phyloP scores from a whole-genome alignment of 306 rosid genomes.

The Dryas octopetala region DNA sequence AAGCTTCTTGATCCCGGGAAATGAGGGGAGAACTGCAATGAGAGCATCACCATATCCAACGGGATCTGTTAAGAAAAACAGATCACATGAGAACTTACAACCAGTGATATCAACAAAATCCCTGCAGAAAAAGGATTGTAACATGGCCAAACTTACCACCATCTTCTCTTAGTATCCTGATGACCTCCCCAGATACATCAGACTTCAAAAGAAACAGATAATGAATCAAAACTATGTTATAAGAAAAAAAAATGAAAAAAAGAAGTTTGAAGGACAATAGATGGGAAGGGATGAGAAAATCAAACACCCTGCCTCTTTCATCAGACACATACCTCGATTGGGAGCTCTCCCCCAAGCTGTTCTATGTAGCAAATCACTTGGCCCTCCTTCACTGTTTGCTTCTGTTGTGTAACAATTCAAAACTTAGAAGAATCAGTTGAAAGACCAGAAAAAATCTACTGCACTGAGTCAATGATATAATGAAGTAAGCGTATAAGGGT shows the following conservation, averaged over 20 bases:
- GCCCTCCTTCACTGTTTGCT: constrained; percentile 77
- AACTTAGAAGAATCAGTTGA: background rate
- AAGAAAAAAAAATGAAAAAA: background rate
- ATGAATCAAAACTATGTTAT: background rate
- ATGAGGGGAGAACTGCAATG: constrained; percentile 78
- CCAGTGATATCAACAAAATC: background rate
- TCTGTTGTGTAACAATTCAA: constrained; percentile 45
- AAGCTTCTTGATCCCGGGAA: constrained; percentile 90
- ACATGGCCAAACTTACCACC: constrained; percentile 62
- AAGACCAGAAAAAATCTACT: background rate
- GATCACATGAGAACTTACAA: background rate
- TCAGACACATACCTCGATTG: constrained; percentile 64
- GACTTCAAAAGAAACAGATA: constrained; percentile 45
- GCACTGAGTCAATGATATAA: background rate
- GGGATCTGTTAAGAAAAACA: constrained; percentile 51
- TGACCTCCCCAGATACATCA: constrained; percentile 77
- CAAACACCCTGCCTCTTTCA: background rate
- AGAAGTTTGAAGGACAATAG: background rate
- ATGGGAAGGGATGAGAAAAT: background rate
- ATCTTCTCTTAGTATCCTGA: constrained; percentile 75
- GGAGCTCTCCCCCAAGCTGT: constrained; percentile 81
- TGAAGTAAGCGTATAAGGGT: background rate
- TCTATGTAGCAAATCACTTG: constrained; percentile 80
- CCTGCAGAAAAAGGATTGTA: background rate
- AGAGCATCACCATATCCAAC: constrained; percentile 90